Base-by-base conservation (phyloP, 108 stramenopile species). In the Skeletonema costatum region DNA sequence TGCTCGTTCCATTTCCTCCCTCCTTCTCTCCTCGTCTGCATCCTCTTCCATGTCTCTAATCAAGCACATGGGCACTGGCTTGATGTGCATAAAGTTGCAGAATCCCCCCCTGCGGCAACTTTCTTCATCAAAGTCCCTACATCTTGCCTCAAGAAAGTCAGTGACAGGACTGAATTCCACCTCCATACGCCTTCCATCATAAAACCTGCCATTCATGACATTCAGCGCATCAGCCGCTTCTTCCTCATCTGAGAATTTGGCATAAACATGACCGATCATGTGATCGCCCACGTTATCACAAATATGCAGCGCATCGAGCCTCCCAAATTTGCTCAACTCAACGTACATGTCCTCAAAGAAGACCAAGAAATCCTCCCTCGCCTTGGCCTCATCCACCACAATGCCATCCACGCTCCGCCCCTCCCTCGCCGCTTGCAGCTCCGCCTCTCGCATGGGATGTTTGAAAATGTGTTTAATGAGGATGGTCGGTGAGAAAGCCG, bases 271-370 rank as follows among this genome's bases (percentile, higher is more conserved):
- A 7, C 97, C 84, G 44, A 99, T 90, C 97, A 99, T 93, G 81
- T 99, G 98, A 85, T 99, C 99, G 44, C 98, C 97, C 19, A 99
- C 69, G 75, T 99, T 99, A 80, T 99, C 98, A 81, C 95, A 97
- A 14, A 99, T 93, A 65, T 96, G 89, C 46, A 99, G 73, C 41
- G 92, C 97, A 42, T 98, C 98, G 53, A 99, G 79, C 53, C 91
- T 77, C 31, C 99, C 99, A 76, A 93, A 98, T 82, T 98, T 98
- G 76, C 83, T 83, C 32, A 98, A 81, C 85, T 99, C 98, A 73
- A 90, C 89, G 61, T 79, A 94, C 76, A 92, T 92, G 14, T 53
- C 59, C 81, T 83, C 82, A 38, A 78, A 83, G 60, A 84, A 83
- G 16, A 56, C 38, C 53, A 92, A 72, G 71, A 98, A 96, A 51